phyloP scores from a whole-genome alignment of 495 filamentous ascomycete genomes.

The Hypoxylon rickii region DNA sequence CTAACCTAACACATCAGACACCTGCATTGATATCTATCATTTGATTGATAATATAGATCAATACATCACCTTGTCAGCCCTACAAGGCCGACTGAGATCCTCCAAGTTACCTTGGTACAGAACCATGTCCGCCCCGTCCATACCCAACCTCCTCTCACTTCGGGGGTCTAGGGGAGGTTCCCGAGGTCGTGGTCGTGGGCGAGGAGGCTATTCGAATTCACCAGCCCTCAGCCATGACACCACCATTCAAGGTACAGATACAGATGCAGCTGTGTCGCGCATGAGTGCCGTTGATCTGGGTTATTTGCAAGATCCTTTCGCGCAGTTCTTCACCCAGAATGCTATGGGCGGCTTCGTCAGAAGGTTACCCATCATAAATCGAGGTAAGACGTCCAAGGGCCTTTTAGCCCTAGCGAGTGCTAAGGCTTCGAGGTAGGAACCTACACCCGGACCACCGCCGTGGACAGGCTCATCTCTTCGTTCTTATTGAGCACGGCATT shows the following conservation, averaged over 20 bases:
- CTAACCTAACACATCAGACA: no score
- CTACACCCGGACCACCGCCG: slow-evolving; percentile 87
- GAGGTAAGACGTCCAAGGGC: slow-evolving; percentile 62
- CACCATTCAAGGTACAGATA: slow-evolving; percentile 85
- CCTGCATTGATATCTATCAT: not conserved
- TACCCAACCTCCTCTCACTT: slow-evolving; percentile 75
- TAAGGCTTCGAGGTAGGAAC: slow-evolving; percentile 64
- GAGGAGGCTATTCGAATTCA: slow-evolving; percentile 36
- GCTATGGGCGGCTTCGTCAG: slow-evolving; percentile 45
- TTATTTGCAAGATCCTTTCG: slow-evolving; percentile 84
- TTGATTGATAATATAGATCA: not conserved
- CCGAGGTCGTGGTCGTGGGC: slow-evolving; percentile 47
- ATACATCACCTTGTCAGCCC: slow-evolving; percentile 12
- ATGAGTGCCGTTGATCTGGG: slow-evolving; percentile 87
- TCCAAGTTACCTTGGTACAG: not conserved
- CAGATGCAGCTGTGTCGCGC: slow-evolving; percentile 86
- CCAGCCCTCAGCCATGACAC: slow-evolving; percentile 43
- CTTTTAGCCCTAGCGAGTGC: slow-evolving; percentile 22
- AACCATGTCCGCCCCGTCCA: slow-evolving; percentile 70
- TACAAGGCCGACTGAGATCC: not conserved
- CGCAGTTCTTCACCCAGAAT: slow-evolving; percentile 62
- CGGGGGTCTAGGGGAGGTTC: slow-evolving; percentile 54
- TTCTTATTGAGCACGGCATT: slow-evolving; percentile 61
- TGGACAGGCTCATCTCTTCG: slow-evolving; percentile 74
- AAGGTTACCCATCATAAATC: slow-evolving; percentile 87